A percentile compares a stretch with the other conserved stretches of the same genome.
These are phyloP conservation scores for Fonsecaea monophora DNA, from an alignment of 2,329 filamentous ascomycete genomes.

Conservation along the genomic window DNA sequence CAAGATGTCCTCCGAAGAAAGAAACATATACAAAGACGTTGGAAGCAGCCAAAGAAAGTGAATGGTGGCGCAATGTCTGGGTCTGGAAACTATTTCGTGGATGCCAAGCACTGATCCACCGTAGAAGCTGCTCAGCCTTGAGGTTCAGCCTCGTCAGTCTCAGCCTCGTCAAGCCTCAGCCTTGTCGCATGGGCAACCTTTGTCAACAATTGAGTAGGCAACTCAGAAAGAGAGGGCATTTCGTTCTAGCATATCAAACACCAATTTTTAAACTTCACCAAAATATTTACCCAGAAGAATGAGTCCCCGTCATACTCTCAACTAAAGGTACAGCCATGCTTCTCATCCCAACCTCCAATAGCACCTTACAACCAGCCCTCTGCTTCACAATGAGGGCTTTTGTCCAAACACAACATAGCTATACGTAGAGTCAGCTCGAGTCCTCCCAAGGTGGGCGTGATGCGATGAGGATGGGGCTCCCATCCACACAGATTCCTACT, in stretches of 20 bases:
- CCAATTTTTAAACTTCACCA: neutral
- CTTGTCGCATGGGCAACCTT: neutral
- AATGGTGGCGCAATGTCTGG: neutral
- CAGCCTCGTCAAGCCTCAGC: neutral
- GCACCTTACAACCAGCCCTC: neutral
- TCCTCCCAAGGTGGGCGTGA: neutral
- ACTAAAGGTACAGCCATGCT: neutral
- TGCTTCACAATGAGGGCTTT: neutral
- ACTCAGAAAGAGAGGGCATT: neutral
- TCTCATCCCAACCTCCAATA: neutral
- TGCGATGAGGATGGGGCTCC: neutral
- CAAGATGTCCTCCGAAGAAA: neutral
- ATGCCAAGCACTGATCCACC: constrained; percentile 1
- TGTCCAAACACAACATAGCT: constrained; percentile 6
- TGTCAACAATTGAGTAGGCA: neutral
- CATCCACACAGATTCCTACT: neutral
- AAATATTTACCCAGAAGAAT: neutral
- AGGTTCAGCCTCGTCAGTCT: neutral
- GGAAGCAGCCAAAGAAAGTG: neutral
- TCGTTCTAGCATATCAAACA: neutral
- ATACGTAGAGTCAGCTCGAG: neutral
- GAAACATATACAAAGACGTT: neutral
- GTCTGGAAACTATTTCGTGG: neutral
- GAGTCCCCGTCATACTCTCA: neutral
- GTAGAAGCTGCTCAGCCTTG: neutral